Base-by-base conservation (phyloP, 371 early-diverging fungal species). In the Rhizomucor miehei region DNA sequence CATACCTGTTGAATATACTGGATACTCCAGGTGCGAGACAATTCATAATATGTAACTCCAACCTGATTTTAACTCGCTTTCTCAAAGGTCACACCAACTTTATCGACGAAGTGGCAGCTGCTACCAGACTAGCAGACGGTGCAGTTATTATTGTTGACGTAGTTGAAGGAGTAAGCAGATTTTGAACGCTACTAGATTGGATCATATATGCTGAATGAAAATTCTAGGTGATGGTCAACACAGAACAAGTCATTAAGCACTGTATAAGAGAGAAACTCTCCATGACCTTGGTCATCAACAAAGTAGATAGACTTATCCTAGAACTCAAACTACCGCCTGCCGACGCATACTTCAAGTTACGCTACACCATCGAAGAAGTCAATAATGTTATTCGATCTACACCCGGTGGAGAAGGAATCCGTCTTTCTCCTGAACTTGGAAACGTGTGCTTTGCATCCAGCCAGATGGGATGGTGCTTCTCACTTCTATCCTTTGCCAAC, bases 1-100 rank as follows among this genome's bases (percentile, higher is more conserved):
- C 91, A 39, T 89, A 92, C 61, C 69, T 94, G n/a, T 65, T 97
- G 35, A 95, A 97, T 61, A 61, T 97, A 11, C 60, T 95, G 43
- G 99, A 99, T 62, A 93, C 97, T 2, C 98, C 99, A n/a, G 99
- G 87, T 82, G n/a, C n/a, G n/a, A n/a, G n/a, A n/a, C n/a, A 79
- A 56, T 5, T 17, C 23, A 19, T 41, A 36, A 19, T 10, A 13
- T 40, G 10, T 8, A n/a, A 1, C n/a, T n/a, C n/a, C n/a, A 10
- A 40, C 16, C 19, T 17, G 43, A 12, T 20, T n/a, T 34, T 36
- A 52, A 14, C 11, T 17, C 23, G 14, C 44, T 1, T 3, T 47
- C 34, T n/a, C 38, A 8, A 0, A 39, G 89, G 94, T 2, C 99
- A 98, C 58, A 91, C 89, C 25, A 89, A 95, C 60, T 98, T 97